Conservation (phyloP, 805 yeast species). For the Candida schatavii region DNA sequence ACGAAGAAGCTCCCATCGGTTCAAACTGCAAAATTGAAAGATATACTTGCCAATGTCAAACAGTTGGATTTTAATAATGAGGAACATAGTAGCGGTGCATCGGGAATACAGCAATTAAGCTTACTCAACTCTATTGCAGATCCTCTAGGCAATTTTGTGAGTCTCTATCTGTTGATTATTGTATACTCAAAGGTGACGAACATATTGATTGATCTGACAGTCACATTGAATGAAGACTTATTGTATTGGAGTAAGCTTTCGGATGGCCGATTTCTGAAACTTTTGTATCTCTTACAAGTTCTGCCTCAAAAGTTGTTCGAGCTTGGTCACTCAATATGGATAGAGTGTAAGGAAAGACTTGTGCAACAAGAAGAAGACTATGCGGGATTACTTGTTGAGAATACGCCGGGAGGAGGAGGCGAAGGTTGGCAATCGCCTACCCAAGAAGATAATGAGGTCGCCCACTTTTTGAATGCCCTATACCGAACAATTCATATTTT, state of each 20-base stretch:
- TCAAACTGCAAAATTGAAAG: background rate
- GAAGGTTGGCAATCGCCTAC: conserved; percentile 7
- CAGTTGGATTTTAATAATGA: background rate
- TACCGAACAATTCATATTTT: background rate
- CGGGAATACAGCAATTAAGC: background rate
- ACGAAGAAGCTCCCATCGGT: background rate
- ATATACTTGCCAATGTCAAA: background rate
- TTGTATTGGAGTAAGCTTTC: conserved; percentile 34
- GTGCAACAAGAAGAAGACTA: background rate
- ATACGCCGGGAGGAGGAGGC: background rate
- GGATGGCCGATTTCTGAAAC: conserved; percentile 22
- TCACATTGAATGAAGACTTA: conserved; percentile 29
- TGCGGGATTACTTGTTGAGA: background rate
- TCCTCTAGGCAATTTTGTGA: conserved; percentile 14
- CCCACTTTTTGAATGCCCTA: conserved; percentile 1
- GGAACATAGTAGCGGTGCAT: background rate
- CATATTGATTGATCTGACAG: conserved; percentile 30
- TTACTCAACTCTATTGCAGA: conserved; percentile 2
- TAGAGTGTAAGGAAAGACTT: conserved; percentile 6
- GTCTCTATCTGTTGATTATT: conserved; percentile 22
- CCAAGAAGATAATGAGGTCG: conserved; percentile 17
- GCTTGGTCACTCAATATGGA: conserved; percentile 11
- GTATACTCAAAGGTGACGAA: conserved; percentile 28
- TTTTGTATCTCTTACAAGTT: conserved; percentile 33
- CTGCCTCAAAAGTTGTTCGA: conserved; percentile 25